Percentiles rank a stretch among this genome's conserved stretches.
Conservation (phyloP, 2,329 filamentous ascomycete genomes). For the Colletotrichum coccodes region DNA sequence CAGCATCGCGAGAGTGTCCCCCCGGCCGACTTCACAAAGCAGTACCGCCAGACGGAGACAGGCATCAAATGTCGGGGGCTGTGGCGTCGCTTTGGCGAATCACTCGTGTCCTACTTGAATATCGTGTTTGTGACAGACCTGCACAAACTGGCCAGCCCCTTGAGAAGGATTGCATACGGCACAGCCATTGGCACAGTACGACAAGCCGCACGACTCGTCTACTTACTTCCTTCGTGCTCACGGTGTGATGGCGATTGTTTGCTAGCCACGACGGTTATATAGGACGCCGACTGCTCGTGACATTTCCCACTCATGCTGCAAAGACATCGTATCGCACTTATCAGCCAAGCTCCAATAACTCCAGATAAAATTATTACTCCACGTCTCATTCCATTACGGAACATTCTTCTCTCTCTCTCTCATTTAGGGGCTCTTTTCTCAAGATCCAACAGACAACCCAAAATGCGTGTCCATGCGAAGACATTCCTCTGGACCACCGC, state of each 20-base stretch:
- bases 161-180: neutral
- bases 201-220: neutral
- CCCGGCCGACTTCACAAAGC: neutral
- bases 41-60: neutral
- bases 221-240: neutral
- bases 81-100: constrained; percentile 4
- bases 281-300: neutral
- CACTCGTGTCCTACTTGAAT: neutral
- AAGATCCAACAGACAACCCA: neutral
- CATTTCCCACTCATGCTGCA: neutral
- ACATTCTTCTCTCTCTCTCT: neutral
- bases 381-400: too few species aligned
- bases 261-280: neutral
- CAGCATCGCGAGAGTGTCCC: constrained; percentile 1
- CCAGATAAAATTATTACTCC: too few species aligned
- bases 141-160: neutral
- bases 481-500: neutral
- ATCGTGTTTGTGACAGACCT: neutral
- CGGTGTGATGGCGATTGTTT: neutral
- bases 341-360: neutral
- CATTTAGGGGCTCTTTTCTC: neutral
- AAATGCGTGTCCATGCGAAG: neutral
- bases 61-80: neutral
- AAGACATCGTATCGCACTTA: neutral
- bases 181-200: constrained; percentile 1